phyloP scores from a whole-genome alignment of 2,329 filamentous ascomycete genomes.

The Eurotiales sp. region DNA sequence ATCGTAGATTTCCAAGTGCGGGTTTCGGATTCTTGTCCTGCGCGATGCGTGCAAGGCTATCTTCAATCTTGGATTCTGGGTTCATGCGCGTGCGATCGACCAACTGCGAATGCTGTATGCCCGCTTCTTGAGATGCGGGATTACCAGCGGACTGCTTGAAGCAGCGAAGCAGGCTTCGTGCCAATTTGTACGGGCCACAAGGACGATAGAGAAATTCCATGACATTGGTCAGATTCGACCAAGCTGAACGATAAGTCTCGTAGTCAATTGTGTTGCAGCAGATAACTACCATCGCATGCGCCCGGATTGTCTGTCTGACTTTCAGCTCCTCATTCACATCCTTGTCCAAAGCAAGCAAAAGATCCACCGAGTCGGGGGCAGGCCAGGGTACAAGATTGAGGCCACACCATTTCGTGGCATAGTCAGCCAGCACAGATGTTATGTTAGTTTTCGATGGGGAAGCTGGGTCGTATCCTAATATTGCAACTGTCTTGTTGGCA shows the following conservation, averaged over 20 bases:
- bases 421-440: constrained; percentile 25
- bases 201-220: constrained; percentile 39
- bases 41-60: background rate
- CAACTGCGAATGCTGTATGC: constrained; percentile 1
- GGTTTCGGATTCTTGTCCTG: background rate
- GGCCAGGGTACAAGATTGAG: constrained; percentile 32
- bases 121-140: background rate
- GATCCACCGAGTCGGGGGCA: constrained; percentile 26
- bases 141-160: constrained; percentile 19
- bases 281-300: constrained; percentile 35
- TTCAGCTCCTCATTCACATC: constrained; percentile 23
- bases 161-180: constrained; percentile 32
- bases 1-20: background rate
- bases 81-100: constrained; percentile 9
- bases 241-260: constrained; percentile 24
- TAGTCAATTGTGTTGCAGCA: constrained; percentile 37
- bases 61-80: constrained; percentile 2
- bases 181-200: constrained; percentile 40
- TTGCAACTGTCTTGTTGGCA: constrained; percentile 24
- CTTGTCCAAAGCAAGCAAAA: constrained; percentile 33
- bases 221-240: constrained; percentile 27
- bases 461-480: constrained; percentile 25
- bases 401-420: constrained; percentile 35
- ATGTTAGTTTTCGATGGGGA: constrained; percentile 21
- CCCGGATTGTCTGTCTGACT: constrained; percentile 14